Evolutionary conservation across 1,139 yeast species (phyloP).

Genomic region (Citeromyces siamensis): DNA sequence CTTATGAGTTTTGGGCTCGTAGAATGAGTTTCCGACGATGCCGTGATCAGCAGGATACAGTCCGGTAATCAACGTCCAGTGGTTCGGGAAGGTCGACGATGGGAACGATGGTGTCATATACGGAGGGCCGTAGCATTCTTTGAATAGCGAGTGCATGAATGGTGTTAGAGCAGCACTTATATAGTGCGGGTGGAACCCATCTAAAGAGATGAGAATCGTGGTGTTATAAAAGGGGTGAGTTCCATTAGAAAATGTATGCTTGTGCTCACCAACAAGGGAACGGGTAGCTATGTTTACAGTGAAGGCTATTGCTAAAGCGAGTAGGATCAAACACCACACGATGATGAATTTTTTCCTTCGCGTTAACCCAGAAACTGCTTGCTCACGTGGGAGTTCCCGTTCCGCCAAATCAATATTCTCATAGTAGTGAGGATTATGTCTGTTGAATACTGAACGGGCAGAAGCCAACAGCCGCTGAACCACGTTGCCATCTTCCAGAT

Average conservation of each 20-base stretch:
- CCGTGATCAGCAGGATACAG: conserved; percentile 78
- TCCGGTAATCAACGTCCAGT: conserved; percentile 87
- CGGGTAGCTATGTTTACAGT: background rate
- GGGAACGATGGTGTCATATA: conserved; percentile 85
- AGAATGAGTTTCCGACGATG: conserved; percentile 75
- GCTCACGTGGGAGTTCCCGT: background rate
- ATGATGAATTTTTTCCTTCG: background rate
- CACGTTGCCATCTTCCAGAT: conserved; percentile 7
- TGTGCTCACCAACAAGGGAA: conserved; percentile 9
- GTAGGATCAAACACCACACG: too few species aligned
- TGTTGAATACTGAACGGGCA: background rate
- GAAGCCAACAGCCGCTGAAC: conserved; percentile 7
- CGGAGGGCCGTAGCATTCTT: conserved; percentile 57
- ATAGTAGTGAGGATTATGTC: background rate
- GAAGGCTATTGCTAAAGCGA: background rate
- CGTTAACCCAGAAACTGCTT: conserved; percentile 9
- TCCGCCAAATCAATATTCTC: background rate
- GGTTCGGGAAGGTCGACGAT: conserved; percentile 82
- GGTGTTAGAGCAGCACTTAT: conserved; percentile 63
- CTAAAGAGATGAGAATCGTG: conserved; percentile 66
- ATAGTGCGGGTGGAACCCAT: conserved; percentile 89
- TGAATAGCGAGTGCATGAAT: conserved; percentile 41
- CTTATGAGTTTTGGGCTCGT: conserved; percentile 40
- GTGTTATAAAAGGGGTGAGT: conserved; percentile 67
- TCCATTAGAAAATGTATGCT: conserved; percentile 39